Base-by-base conservation (phyloP, 257 asterid genomes). In the Penstemon newberryi region DNA sequence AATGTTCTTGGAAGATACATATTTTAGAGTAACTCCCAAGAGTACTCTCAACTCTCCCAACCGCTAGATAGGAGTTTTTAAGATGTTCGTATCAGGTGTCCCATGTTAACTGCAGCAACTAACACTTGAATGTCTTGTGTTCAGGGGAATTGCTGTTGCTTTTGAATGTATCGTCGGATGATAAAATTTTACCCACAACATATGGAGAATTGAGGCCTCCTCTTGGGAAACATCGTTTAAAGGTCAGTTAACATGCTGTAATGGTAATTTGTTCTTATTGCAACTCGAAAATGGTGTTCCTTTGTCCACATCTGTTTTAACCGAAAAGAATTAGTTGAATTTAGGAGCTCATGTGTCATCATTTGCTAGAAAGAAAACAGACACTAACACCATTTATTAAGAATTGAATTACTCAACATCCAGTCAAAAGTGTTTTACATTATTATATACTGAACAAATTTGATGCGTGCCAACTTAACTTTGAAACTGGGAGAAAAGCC, bases 131-230 rank as follows among this genome's bases (percentile, higher is more conserved):
- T 56, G 41, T 73, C 64, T 75, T 73, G 5, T 80, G 52, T 71
- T 69, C 91, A 94, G 99, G 86, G 70, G 89, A 89, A 77, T 80
- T 94, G 81, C 83, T 94, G 76, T 66, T 67, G 79, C 86, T 94
- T 75, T 78, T 94, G 80, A 82, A 78, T 74, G 85, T 89, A 66
- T 87, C 96, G 42, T 77, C 84, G 56, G 99, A 94, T 68, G 96
- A 84, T 70, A 94, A 81, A 81, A 67, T 86, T 60, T 81, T 91
- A 59, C 93, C 89, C 43, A 78, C 90, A 68, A 81, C 99, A 10
- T 94, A 85, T 80, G 99, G 99, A 68, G 96, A 89, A 82, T 72
- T 94, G 74, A 87, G 82, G 80, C 99, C 99, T 46, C 99, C 99
- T 77, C 96, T 94, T 42, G 98, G 99, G 58, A 87, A 89, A 73